Conservation (phyloP, 257 asterid species). For the Agastache rugosa region DNA sequence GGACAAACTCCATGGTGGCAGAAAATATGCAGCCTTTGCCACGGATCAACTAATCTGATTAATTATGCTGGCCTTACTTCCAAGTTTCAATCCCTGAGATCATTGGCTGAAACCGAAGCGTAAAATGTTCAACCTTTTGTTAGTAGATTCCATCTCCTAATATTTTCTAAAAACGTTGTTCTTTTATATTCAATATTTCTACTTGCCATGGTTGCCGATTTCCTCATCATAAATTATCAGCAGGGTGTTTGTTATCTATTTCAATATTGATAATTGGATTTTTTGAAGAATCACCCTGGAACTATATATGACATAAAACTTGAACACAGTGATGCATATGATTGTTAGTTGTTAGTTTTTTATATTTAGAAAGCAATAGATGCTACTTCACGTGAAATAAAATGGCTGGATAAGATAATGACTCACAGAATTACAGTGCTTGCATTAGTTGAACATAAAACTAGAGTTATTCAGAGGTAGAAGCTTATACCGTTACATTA, state of each 20-base stretch:
- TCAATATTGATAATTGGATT: not conserved
- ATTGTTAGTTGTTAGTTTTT: not conserved
- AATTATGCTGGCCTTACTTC: conserved; percentile 13
- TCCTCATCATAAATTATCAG: not conserved
- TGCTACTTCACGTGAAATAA: not conserved
- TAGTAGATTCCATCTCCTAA: not conserved
- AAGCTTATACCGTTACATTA: conserved; percentile 22
- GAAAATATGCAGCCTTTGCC: conserved; percentile 37
- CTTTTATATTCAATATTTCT: not conserved
- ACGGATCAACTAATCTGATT: conserved; percentile 27
- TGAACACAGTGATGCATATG: not conserved
- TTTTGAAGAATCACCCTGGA: conserved; percentile 15
- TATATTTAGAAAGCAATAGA: conserved; percentile 19
- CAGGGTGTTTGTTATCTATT: not conserved
- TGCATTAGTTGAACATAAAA: conserved; percentile 26
- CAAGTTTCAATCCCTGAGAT: conserved; percentile 8
- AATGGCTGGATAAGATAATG: conserved; percentile 1
- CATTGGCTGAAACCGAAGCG: not conserved
- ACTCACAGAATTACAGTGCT: conserved; percentile 13
- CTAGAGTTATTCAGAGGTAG: conserved; percentile 11
- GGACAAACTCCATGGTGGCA: conserved; percentile 29
- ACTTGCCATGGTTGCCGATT: not conserved
- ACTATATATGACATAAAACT: not conserved
- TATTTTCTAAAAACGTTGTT: not conserved
- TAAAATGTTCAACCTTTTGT: not conserved